These are phyloP conservation scores for Pluteus cervinus DNA, from an alignment of 768 basidiomycete species.

Conservation along the genomic window DNA sequence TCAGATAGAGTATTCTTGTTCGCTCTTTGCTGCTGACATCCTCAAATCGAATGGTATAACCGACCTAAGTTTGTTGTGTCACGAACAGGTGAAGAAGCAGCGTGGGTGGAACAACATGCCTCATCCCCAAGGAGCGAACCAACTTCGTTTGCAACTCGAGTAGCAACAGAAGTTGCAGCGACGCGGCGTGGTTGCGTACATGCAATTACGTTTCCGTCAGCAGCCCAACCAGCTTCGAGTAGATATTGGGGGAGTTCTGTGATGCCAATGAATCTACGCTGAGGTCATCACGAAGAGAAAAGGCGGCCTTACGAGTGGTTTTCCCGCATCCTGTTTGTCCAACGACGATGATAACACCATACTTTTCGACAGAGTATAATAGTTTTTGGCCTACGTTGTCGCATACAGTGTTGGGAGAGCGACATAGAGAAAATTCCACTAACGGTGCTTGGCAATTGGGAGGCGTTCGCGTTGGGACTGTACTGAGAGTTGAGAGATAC, in stretches of 20 bases:
- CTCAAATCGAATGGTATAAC: slow-evolving; percentile 96
- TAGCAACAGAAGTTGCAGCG: slow-evolving; percentile 91
- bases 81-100: background rate
- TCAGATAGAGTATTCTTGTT: slow-evolving; percentile 93
- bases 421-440: slow-evolving; percentile 15
- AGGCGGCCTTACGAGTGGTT: slow-evolving; percentile 74
- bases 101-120: slow-evolving; percentile 31
- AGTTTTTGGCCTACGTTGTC: slow-evolving; percentile 64
- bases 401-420: slow-evolving; percentile 5
- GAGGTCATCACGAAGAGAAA: slow-evolving; percentile 3
- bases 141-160: slow-evolving; percentile 88
- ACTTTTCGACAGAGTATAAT: slow-evolving; percentile 77
- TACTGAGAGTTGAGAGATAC: slow-evolving; percentile 50
- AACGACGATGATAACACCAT: slow-evolving; percentile 82
- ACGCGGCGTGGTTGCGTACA: slow-evolving; percentile 93
- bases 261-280: slow-evolving; percentile 14
- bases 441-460: slow-evolving; percentile 89
- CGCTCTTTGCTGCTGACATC: slow-evolving; percentile 80
- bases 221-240: slow-evolving; percentile 89
- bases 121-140: slow-evolving; percentile 86
- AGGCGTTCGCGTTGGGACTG: slow-evolving; percentile 75
- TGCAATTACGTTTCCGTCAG: slow-evolving; percentile 75
- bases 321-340: slow-evolving; percentile 98
- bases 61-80: slow-evolving; percentile 55
- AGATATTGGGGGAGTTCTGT: slow-evolving; percentile 94